Evolutionary conservation across 192 early-diverging fungal genomes (phyloP), one percentile per base, ranked within the genome.

Genomic region (Coemansia sp.): DNA sequence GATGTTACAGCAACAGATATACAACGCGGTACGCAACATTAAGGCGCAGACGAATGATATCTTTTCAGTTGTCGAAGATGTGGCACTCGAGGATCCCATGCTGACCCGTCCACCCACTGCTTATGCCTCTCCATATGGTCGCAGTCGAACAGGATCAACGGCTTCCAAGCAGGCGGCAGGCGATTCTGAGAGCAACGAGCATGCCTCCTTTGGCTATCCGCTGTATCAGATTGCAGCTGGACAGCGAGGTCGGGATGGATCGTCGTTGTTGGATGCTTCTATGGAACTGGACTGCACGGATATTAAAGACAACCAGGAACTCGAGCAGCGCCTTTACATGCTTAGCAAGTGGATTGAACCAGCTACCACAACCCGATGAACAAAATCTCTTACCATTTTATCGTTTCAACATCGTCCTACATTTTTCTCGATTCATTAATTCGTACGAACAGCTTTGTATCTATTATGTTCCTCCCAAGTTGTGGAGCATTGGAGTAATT

Each of bases 321-420:
- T 81, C 9, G 78, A 81, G 55, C 78, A 81, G 72, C 67, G 71
- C 14, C 66, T 81, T 25, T 81, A 74, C 22, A 67, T 73, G 68
- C 69, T 81, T 26, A 81, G 78, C 72, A 81, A 71, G 55, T 81
- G 78, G 78, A 56, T 81, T n/a, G 78, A 81, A 63, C 72, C 68
- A 23, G 54, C 54, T 14, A 55, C 61, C 25, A 24, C 58, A 28
- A 58, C n/a, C 8, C 60, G 62, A 32, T 54, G 56, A 53, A 22
- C 25, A 60, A 21, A 31, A n/a, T 34, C 47, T 41, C 18, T 19
- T 38, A 25, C 26, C 18, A 19, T 51, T 32, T 24, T 24, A 21
- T 38, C 34, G 34, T 54, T 24, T 31, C 47, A 55, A 54, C 26
- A 28, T 32, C 44, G 2, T 24, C 22, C 32, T 16, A 64, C 22